These are phyloP conservation scores for Boletus semigastroideus DNA, from an alignment of 1,284 basidiomycete species.

Conservation along the genomic window DNA sequence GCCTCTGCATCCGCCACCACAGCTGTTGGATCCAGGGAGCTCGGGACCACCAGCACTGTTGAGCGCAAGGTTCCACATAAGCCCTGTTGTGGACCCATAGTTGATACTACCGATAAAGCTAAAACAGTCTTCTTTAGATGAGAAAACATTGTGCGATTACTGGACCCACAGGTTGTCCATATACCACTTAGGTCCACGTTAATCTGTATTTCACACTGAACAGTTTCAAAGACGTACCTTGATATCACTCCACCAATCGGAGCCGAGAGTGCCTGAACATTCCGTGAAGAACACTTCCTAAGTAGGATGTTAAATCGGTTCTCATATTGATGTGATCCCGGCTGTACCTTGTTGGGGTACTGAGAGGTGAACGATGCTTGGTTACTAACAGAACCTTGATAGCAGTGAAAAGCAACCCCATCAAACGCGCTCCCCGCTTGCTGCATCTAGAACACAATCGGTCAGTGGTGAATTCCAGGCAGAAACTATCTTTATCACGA, in stretches of 20 bases:
- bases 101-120: conserved; percentile 46
- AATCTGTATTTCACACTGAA: neutral
- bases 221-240: conserved; percentile 45
- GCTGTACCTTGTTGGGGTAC: conserved; percentile 41
- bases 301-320: neutral
- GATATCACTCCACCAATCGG: conserved; percentile 79
- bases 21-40: conserved; percentile 63
- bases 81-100: conserved; percentile 48
- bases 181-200: conserved; percentile 53
- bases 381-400: conserved; percentile 40
- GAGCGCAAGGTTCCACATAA: conserved; percentile 77
- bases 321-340: neutral
- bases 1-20: conserved; percentile 61
- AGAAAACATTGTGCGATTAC: neutral
- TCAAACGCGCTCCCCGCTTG: conserved; percentile 45
- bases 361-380: conserved; percentile 46
- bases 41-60: conserved; percentile 61
- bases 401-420: conserved; percentile 54
- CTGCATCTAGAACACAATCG: conserved; percentile 40
- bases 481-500: conserved; percentile 12
- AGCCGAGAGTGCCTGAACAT: conserved; percentile 48
- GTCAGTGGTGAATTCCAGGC: neutral
- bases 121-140: neutral
- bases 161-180: conserved; percentile 65
- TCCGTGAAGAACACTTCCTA: conserved; percentile 52